These are phyloP conservation scores for Ensete ventricosum DNA, from an alignment of 176 grass and related monocot species.

Conservation along the genomic window DNA sequence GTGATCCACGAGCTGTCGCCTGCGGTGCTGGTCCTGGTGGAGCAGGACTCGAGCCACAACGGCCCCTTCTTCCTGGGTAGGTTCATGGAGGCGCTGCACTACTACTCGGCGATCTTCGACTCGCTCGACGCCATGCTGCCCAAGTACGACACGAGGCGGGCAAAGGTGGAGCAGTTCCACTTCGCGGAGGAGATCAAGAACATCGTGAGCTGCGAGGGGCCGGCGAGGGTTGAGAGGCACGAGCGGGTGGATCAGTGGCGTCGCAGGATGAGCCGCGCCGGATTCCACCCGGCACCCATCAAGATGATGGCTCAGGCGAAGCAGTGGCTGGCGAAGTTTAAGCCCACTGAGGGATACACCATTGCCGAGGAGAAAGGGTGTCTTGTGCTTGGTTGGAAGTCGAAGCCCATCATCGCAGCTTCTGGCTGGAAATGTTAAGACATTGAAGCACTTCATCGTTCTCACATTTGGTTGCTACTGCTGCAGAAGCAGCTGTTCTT, in stretches of 20 bases:
- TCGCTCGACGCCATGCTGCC: conserved; percentile 52
- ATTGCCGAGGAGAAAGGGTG: conserved; percentile 59
- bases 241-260: conserved; percentile 79
- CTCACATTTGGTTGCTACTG: neutral
- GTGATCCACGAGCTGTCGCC: conserved; percentile 38
- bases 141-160: conserved; percentile 44
- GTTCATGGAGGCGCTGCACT: conserved; percentile 79
- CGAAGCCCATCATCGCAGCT: conserved; percentile 47
- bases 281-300: conserved; percentile 46
- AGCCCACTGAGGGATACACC: conserved; percentile 40
- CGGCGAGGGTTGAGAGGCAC: conserved; percentile 67
- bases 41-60: conserved; percentile 71
- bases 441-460: neutral
- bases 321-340: conserved; percentile 45
- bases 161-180: conserved; percentile 63
- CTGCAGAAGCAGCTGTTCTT: neutral
- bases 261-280: conserved; percentile 55
- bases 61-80: conserved; percentile 59
- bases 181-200: conserved; percentile 60
- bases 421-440: conserved; percentile 52
- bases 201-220: conserved; percentile 70
- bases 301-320: conserved; percentile 44
- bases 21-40: conserved; percentile 46
- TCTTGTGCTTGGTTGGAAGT: conserved; percentile 63
- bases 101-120: conserved; percentile 68